A percentile compares a stretch with the other conserved stretches of the same genome.
Evolutionary conservation across 805 yeast species (phyloP).

Genomic region (Candida ficus): DNA sequence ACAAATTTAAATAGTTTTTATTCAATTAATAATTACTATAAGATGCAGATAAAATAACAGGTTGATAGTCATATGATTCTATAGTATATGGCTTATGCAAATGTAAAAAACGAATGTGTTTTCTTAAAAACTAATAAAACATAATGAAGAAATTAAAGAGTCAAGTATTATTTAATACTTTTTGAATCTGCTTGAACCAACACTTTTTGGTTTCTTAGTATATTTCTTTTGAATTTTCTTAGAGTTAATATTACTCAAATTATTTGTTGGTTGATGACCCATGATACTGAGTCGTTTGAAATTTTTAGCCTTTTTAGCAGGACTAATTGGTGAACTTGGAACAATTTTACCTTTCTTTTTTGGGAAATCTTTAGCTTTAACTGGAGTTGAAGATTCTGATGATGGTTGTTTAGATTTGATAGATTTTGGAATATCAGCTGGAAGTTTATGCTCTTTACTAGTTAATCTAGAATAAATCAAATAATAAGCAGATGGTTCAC

Average conservation of each 20-base stretch:
- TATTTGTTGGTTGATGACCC: conserved; percentile 21
- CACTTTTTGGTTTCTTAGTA: conserved; percentile 14
- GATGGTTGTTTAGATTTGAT: neutral
- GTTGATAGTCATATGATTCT: no score
- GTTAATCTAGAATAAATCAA: conserved; percentile 77
- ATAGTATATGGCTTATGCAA: neutral
- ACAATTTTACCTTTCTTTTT: no score
- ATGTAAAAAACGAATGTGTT: neutral
- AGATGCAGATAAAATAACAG: neutral
- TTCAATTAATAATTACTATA: neutral
- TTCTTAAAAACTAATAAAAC: no score
- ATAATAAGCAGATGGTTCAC: conserved; percentile 87
- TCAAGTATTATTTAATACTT: conserved; percentile 10
- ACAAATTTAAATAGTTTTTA: neutral
- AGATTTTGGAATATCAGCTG: neutral
- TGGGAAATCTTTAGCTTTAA: neutral
- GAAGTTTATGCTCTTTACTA: conserved; percentile 36
- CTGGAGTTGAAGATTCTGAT: neutral
- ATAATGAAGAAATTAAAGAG: neutral
- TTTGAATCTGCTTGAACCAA: conserved; percentile 18
- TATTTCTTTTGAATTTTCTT: conserved; percentile 18
- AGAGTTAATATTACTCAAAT: conserved; percentile 16
- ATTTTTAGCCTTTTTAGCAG: conserved; percentile 6
- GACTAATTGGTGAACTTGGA: neutral
- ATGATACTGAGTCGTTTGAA: conserved; percentile 11